These are phyloP conservation scores for Aureobasidium vineae DNA, from an alignment of 2,329 filamentous ascomycete genomes.

Conservation along the genomic window DNA sequence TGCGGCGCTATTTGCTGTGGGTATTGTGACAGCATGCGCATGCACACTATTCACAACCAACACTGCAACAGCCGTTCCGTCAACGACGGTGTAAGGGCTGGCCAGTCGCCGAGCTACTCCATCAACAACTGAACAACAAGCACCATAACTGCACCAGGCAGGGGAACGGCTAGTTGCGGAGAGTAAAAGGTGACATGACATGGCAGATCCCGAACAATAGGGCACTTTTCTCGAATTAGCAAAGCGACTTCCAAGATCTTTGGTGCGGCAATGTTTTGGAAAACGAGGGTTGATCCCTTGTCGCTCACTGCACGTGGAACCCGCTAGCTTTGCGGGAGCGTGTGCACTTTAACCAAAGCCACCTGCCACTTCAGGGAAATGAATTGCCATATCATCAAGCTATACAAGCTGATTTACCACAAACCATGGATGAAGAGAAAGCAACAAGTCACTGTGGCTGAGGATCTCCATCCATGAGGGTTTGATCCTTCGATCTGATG, in stretches of 20 bases:
- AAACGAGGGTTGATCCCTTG: constrained; percentile 1
- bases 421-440: constrained; percentile 15
- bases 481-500: neutral
- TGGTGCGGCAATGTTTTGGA: neutral
- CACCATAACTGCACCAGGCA: neutral
- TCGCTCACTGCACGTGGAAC: constrained; percentile 20
- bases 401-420: constrained; percentile 2
- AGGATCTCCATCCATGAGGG: neutral
- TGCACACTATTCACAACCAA: neutral
- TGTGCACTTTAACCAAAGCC: constrained; percentile 20
- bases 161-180: neutral
- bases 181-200: constrained; percentile 6
- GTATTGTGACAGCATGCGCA: constrained; percentile 11
- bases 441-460: neutral
- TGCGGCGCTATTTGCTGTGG: constrained; percentile 22
- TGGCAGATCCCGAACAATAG: constrained; percentile 4
- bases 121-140: neutral
- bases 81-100: neutral
- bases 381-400: constrained; percentile 2
- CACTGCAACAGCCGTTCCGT: neutral
- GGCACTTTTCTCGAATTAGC: constrained; percentile 9
- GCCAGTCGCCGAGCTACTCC: neutral
- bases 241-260: constrained; percentile 24
- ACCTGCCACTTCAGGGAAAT: constrained; percentile 23
- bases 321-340: constrained; percentile 9